Conservation (phyloP, 164 flowering plant species). For the Macadamia integrifolia region DNA sequence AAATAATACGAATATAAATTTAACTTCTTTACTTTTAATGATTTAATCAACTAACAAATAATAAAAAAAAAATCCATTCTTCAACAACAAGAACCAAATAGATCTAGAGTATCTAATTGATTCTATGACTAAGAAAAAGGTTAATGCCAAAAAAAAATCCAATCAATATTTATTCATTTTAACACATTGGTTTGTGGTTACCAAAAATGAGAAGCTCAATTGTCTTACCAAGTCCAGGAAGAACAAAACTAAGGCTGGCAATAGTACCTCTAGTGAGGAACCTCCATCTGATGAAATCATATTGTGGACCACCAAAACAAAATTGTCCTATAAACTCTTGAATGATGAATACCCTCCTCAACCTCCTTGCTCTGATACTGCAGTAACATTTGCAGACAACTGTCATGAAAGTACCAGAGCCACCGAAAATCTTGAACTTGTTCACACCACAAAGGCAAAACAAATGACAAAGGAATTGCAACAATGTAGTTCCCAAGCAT, state of each 20-base stretch:
- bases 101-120: no score
- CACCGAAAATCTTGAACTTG: constrained; percentile 15
- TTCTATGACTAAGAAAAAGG: no score
- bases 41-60: no score
- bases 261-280: constrained; percentile 38
- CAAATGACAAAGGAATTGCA: constrained; percentile 1
- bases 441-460: constrained; percentile 10
- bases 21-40: no score
- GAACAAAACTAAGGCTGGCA: constrained; percentile 26
- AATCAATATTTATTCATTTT: no score
- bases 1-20: no score
- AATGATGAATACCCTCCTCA: constrained; percentile 38
- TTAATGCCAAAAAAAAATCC: no score
- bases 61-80: no score
- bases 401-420: constrained; percentile 30
- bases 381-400: constrained; percentile 52
- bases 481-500: not conserved
- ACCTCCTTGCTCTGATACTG: constrained; percentile 69
- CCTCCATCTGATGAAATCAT: constrained; percentile 27
- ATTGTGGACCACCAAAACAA: constrained; percentile 20
- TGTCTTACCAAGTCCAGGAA: constrained; percentile 1
- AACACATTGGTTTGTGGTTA: no score
- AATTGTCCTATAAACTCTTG: constrained; percentile 31
- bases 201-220: not conserved
- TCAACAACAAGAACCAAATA: no score